Base-by-base conservation (phyloP, 176 grass and related monocot genomes). In the Oryza nivara region DNA sequence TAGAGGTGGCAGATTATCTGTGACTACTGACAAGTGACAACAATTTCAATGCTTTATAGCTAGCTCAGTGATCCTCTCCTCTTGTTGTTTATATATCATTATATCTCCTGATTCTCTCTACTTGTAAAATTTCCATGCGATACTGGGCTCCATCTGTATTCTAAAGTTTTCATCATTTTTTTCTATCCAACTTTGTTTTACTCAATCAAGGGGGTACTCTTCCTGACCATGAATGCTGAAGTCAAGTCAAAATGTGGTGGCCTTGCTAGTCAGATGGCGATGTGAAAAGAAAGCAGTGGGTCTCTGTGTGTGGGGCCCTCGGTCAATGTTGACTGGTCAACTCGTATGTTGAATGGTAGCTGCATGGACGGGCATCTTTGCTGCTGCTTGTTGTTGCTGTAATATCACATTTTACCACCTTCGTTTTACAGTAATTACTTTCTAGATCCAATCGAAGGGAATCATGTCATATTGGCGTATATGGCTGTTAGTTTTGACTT, bases 101-200 rank as follows among this genome's bases (percentile, higher is more conserved):
- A 28, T 28, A 30, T 30, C 34, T 15, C 9, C 41, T 1, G 19
- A 63, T 63, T 63, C 9, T 23, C 58, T 22, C 58, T 28, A 1
- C 30, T 30, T 56, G 60, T 86, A 67, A 80, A 44, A 74, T 86
- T 52, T 73, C 30, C 46, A 65, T 74, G 58, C 23, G 23, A 34
- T 67, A 19, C 58, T 35, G 11, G n/a, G 70, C 32, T 67, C 74
- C 20, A 69, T 72, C 36, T 85, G 49, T 58, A 47, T 16, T 5
- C 17, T 25, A 49, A 47, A 22, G 17, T 1, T 45, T 72, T 72
- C 4, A 40, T 64, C 30, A 36, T 85, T 7, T 7, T 16, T 79
- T 5, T 65, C 9, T 71, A 65, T 9, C 17, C 26, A 66, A 11
- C 12, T 52, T 25, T 51, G 6, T 51, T 61, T 41, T 54, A 84